phyloP scores from a whole-genome alignment of 2,329 filamentous ascomycete species.

The Penicillium glabrum region DNA sequence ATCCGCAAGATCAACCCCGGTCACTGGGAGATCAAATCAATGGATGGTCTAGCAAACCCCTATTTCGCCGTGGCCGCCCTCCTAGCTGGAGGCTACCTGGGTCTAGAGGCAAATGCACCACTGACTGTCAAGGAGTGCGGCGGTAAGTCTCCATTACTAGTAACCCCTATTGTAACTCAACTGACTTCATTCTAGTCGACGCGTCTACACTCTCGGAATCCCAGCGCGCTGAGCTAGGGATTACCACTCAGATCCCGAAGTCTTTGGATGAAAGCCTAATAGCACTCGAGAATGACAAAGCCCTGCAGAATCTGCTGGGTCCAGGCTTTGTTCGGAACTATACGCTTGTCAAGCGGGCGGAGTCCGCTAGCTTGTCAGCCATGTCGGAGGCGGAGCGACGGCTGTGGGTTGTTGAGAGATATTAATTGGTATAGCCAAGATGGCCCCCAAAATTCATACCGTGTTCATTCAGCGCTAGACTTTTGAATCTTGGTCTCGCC shows the following conservation, averaged over 20 bases:
- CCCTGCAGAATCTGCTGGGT: constrained; percentile 31
- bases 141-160: constrained; percentile 22
- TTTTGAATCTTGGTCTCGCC: neutral
- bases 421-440: constrained; percentile 20
- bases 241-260: constrained; percentile 37
- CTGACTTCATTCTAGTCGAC: constrained; percentile 27
- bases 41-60: constrained; percentile 79
- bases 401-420: constrained; percentile 40
- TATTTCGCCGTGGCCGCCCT: constrained; percentile 68
- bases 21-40: constrained; percentile 75
- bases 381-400: constrained; percentile 34
- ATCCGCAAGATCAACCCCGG: constrained; percentile 65
- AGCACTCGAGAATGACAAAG: constrained; percentile 29
- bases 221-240: constrained; percentile 35
- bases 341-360: constrained; percentile 33
- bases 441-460: neutral
- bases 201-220: constrained; percentile 31
- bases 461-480: neutral
- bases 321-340: constrained; percentile 28
- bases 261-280: constrained; percentile 35
- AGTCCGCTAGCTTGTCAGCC: constrained; percentile 30
- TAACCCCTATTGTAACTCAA: neutral
- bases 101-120: constrained; percentile 41
- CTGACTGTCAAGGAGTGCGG: constrained; percentile 35
- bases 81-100: constrained; percentile 59